Evolutionary conservation across 2,329 filamentous ascomycete species (phyloP).

Genomic region (Aspergillus bombycis): DNA sequence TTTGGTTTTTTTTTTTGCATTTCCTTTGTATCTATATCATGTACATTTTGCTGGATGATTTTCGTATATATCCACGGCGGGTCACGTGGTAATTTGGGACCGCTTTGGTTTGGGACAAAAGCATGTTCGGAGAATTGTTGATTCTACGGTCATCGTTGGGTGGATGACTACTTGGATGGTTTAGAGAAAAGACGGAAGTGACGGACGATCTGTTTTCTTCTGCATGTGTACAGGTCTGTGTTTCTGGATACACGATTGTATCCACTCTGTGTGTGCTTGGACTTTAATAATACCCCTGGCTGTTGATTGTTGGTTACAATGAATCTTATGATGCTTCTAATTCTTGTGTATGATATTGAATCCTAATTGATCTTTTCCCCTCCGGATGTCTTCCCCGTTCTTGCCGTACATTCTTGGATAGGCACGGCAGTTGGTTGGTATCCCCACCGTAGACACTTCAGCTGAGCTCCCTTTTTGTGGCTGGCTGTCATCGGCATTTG

Average conservation of each 20-base stretch:
- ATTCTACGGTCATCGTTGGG: conserved; percentile 5
- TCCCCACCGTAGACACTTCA: conserved; percentile 7
- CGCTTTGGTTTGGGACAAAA: conserved; percentile 9
- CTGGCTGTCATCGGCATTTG: conserved; percentile 20
- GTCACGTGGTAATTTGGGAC: conserved; percentile 18
- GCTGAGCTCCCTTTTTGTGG: conserved; percentile 17
- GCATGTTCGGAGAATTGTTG: conserved; percentile 6
- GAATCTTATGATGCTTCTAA: conserved; percentile 1
- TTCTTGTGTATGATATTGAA: neutral
- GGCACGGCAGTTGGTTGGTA: neutral
- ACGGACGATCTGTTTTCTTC: conserved; percentile 8
- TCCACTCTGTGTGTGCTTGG: conserved; percentile 16
- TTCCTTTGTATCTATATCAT: conserved; percentile 28
- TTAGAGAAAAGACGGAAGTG: conserved; percentile 20
- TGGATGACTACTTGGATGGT: conserved; percentile 13
- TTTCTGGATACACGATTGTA: neutral
- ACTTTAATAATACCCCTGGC: conserved; percentile 29
- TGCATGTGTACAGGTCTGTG: conserved; percentile 17
- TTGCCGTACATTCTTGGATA: neutral
- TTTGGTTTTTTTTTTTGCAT: conserved; percentile 1
- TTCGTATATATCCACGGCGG: conserved; percentile 18
- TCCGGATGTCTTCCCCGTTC: neutral
- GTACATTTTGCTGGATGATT: conserved; percentile 17
- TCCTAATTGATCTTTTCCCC: neutral
- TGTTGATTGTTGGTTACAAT: conserved; percentile 11